Evolutionary conservation across 2,329 filamentous ascomycete species (phyloP).

Genomic region (Xylaria sp.): DNA sequence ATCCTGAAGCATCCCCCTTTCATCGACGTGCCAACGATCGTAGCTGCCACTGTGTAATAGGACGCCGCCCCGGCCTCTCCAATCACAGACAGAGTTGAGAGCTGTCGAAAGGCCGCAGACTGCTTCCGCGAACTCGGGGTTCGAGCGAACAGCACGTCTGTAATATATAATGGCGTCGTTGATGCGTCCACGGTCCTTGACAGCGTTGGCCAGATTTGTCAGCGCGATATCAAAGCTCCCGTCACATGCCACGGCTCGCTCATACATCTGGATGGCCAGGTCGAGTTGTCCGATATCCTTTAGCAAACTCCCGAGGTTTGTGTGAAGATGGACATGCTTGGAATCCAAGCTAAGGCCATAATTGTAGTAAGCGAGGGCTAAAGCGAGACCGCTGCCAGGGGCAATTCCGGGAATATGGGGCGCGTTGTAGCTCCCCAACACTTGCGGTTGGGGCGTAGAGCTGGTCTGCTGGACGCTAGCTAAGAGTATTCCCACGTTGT

Average conservation of each 20-base stretch:
- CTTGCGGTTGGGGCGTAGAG: constrained; percentile 38
- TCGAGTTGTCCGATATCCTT: constrained; percentile 96
- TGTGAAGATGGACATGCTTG: constrained; percentile 93
- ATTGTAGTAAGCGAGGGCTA: constrained; percentile 92
- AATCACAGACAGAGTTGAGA: constrained; percentile 94
- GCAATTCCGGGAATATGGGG: constrained; percentile 73
- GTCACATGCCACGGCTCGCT: constrained; percentile 89
- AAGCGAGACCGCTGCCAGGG: constrained; percentile 82
- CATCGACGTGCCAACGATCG: constrained; percentile 93
- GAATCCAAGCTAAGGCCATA: constrained; percentile 87
- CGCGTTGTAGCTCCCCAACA: constrained; percentile 37
- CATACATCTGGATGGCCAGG: constrained; percentile 94
- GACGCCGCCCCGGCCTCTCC: constrained; percentile 86
- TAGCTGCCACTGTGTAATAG: constrained; percentile 71
- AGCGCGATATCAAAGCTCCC: constrained; percentile 95
- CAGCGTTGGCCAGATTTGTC: constrained; percentile 94
- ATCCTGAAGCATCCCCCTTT: constrained; percentile 80
- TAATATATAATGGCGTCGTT: constrained; percentile 93
- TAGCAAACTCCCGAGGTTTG: constrained; percentile 89
- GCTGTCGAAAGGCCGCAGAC: constrained; percentile 95
- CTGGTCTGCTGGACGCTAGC: constrained; percentile 82
- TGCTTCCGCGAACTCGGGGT: constrained; percentile 93
- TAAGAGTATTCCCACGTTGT: constrained; percentile 97
- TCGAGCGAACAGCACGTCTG: constrained; percentile 84
- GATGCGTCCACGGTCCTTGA: constrained; percentile 93